Evolutionary conservation across 148 eudicot species (phyloP), one percentile per base, ranked within the genome.

Genomic region (Vaccinium darrowii): DNA sequence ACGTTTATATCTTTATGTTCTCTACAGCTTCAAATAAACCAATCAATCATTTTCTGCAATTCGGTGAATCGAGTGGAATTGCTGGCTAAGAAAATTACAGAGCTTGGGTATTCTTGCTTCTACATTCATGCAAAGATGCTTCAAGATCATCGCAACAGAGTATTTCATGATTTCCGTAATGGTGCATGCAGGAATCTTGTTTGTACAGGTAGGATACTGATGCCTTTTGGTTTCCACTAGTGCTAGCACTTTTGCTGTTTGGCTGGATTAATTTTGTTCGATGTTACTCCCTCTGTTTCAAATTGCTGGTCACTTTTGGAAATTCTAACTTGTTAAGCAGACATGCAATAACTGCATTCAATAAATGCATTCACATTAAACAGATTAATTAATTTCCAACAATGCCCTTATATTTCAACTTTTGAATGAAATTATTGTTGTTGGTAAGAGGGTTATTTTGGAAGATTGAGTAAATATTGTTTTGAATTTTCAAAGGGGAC

Each of bases 171-270:
- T 85, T 95, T 95, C 84, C 98, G 98, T 50, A 95, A 94, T 84
- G 98, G 98, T 77, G 98, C 98, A 81, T 95, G 98, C 90, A 88
- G 98, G 86, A 95, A 95, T 86, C 98, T 95, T 91, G 98, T 95
- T 47, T 95, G 98, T 89, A 95, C 98, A 78, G 98, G 98, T 95
- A 78, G 27, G 47, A 62, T 52, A 91, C 67, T 83, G 67, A 7
- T 88, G 23, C 25, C 63, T 76, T 89, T 43, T 80, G 15, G 27
- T 80, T 8, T 80, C 50, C 69, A 36, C 67, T 30, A 18, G 67
- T 21, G 18, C 69, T 33, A 33, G 15, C 4, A 57, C 51, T 58
- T 2, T 18, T 57, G 9, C 71, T 57, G 81, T 78, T 33, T 79
- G 81, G 56, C 63, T 58, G 39, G 50, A 36, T 1, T 57, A 9